phyloP scores from a whole-genome alignment of 345 rosid genomes.

The Sonneratia alba region DNA sequence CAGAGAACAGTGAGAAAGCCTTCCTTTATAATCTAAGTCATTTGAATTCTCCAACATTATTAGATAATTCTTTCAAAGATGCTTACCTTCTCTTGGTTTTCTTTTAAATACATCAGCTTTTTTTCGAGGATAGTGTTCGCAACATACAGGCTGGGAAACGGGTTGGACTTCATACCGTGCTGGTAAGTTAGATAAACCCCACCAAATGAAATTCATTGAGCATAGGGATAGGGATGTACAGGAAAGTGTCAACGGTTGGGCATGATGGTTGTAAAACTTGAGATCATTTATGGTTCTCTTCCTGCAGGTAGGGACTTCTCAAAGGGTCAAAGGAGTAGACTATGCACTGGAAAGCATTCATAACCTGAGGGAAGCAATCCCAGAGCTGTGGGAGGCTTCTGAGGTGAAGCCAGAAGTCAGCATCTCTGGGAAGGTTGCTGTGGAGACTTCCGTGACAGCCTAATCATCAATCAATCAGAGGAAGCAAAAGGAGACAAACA shows the following conservation, averaged over 20 bases:
- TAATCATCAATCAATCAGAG: too few species aligned
- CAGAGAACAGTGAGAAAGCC: conserved; percentile 51
- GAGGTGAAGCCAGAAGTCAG: conserved; percentile 37
- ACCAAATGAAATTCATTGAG: neutral
- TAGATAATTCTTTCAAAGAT: neutral
- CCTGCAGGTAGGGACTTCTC: conserved; percentile 58
- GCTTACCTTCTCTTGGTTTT: neutral
- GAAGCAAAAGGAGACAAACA: too few species aligned
- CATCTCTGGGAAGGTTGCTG: conserved; percentile 29
- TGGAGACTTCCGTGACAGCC: too few species aligned
- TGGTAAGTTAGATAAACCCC: conserved; percentile 30
- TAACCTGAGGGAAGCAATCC: conserved; percentile 56
- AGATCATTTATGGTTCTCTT: neutral
- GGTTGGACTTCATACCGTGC: conserved; percentile 56
- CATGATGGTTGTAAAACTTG: neutral
- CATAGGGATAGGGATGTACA: neutral
- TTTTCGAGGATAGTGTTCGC: conserved; percentile 77
- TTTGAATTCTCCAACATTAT: neutral
- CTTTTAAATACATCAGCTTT: conserved; percentile 34
- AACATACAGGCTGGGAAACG: conserved; percentile 76
- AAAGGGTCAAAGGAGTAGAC: conserved; percentile 57
- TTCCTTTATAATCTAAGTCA: neutral
- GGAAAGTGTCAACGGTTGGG: too few species aligned
- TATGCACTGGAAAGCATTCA: conserved; percentile 71
- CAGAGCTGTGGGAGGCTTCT: conserved; percentile 57